Conservation (phyloP, 2,329 filamentous ascomycete species). For the Fusarium sp. region DNA sequence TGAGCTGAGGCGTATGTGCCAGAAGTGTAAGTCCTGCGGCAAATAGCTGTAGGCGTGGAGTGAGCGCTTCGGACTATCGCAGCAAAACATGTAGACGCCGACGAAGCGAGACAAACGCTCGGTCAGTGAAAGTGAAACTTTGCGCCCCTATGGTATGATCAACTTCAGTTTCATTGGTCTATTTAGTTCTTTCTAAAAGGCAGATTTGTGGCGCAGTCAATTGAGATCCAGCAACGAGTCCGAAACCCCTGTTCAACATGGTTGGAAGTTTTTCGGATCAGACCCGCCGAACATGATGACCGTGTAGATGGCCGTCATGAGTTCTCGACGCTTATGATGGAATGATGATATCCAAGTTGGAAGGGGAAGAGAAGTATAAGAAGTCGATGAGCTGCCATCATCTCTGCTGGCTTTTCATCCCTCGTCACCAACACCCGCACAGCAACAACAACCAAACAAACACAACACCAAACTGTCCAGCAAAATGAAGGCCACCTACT, state of each 20-base stretch:
- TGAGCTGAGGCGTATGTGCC: background rate
- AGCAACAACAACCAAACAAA: background rate
- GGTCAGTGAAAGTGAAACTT: background rate
- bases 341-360: background rate
- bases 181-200: background rate
- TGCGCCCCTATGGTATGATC: background rate
- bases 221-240: background rate
- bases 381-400: background rate
- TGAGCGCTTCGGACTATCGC: background rate
- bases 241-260: background rate
- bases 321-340: background rate
- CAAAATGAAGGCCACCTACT: slow-evolving; percentile 2
- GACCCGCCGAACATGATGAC: background rate
- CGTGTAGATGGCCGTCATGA: background rate
- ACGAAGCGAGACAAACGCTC: background rate
- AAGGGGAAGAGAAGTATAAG: background rate
- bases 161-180: background rate
- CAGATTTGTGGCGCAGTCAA: background rate
- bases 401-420: background rate
- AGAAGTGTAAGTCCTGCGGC: background rate
- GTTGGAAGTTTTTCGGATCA: background rate
- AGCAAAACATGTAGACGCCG: background rate
- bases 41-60: background rate
- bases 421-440: background rate
- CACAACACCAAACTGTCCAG: background rate